Evolutionary conservation across 1,284 basidiomycete genomes (phyloP).

Genomic region (Ganoderma boninense): DNA sequence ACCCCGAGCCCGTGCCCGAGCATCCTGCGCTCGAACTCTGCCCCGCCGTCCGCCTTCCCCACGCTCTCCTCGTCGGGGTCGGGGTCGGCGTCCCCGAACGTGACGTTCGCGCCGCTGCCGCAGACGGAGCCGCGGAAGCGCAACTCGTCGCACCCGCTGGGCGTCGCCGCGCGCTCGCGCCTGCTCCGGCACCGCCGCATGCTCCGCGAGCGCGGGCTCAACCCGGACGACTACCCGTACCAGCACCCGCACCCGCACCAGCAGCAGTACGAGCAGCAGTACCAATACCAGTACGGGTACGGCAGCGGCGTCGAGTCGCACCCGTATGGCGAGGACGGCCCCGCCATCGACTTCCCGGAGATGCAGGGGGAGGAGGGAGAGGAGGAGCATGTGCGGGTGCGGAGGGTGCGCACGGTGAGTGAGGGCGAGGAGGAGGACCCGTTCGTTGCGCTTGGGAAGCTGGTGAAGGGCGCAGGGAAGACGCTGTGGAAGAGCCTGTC

Average conservation of each 20-base stretch:
- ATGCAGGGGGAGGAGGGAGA: conserved; percentile 24
- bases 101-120: conserved; percentile 75
- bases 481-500: conserved; percentile 39
- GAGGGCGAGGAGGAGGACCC: conserved; percentile 40
- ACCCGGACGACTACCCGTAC: conserved; percentile 27
- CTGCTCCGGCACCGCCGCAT: conserved; percentile 46
- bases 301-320: conserved; percentile 19
- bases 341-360: conserved; percentile 17
- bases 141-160: conserved; percentile 63
- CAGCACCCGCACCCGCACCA: conserved; percentile 10
- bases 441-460: conserved; percentile 36
- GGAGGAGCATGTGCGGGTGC: conserved; percentile 23
- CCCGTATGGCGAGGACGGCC: conserved; percentile 6
- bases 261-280: conserved; percentile 16
- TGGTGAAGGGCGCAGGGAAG: conserved; percentile 40
- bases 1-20: conserved; percentile 30
- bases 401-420: conserved; percentile 18
- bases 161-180: conserved; percentile 66
- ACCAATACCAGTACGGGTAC: conserved; percentile 19
- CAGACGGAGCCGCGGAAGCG: conserved; percentile 61
- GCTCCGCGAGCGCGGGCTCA: conserved; percentile 34
- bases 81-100: conserved; percentile 39
- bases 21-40: conserved; percentile 31
- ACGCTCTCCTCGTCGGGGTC: conserved; percentile 27
- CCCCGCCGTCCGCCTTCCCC: conserved; percentile 25